Conservation (phyloP, 208 protist species). For the Leishmania arabica region DNA sequence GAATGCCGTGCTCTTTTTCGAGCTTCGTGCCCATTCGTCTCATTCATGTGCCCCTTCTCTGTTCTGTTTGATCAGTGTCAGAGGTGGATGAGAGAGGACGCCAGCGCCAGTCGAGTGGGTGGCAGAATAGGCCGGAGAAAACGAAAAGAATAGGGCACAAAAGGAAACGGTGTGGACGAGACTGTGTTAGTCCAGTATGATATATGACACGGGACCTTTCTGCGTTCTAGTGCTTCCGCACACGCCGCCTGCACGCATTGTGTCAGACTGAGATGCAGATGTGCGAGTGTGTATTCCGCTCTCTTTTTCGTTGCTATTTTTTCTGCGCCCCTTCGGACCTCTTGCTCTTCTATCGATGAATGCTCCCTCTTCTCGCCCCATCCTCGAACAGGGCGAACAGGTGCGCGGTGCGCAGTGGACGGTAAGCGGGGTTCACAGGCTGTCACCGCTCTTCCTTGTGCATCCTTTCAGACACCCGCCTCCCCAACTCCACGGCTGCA, state of each 20-base stretch:
- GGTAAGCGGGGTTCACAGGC: not conserved
- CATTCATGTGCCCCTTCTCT: not conserved
- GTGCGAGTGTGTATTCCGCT: not conserved
- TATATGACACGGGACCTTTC: not conserved
- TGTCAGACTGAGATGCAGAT: not conserved
- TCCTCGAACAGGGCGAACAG: not conserved
- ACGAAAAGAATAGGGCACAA: not conserved
- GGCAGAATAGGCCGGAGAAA: no score
- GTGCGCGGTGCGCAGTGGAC: not conserved
- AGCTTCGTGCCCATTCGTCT: not conserved
- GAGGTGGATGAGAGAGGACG: not conserved
- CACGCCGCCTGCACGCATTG: not conserved
- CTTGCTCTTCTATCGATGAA: not conserved
- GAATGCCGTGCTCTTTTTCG: not conserved
- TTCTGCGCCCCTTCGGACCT: not conserved
- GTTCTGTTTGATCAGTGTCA: not conserved
- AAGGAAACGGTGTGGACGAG: not conserved
- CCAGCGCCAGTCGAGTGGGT: not conserved
- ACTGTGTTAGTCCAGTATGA: no score
- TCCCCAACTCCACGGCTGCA: not conserved
- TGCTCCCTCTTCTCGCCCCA: not conserved
- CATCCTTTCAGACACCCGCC: not conserved
- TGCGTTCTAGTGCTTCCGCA: not conserved
- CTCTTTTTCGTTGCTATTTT: constrained; percentile 3
- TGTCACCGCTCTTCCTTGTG: not conserved